phyloP scores from a whole-genome alignment of 148 eudicot species.

The Rhododendron henanense region DNA sequence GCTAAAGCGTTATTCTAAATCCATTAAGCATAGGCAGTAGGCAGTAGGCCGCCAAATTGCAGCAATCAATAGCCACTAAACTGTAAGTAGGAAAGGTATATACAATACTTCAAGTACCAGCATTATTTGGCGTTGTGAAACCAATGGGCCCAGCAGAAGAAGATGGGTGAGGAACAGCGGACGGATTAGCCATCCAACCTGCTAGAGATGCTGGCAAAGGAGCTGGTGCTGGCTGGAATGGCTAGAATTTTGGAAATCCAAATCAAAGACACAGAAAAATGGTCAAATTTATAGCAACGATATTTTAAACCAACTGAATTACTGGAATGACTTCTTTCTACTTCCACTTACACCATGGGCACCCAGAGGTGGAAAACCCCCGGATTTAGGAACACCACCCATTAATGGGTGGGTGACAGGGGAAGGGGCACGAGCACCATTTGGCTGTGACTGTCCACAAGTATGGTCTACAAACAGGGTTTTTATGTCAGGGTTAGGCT shows the following conservation, averaged over 20 bases:
- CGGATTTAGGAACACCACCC: constrained; percentile 66
- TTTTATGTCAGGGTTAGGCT: constrained; percentile 86
- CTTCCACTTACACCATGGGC: constrained; percentile 75
- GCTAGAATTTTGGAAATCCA: constrained; percentile 34
- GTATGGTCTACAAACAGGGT: constrained; percentile 90
- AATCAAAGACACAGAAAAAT: background rate
- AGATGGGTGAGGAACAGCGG: constrained; percentile 72
- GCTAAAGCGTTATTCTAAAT: background rate
- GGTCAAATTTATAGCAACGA: constrained; percentile 9
- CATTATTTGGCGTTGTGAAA: constrained; percentile 52
- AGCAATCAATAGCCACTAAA: background rate
- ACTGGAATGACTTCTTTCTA: background rate
- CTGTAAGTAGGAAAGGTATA: background rate
- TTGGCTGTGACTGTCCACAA: constrained; percentile 80
- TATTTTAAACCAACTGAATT: background rate
- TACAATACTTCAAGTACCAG: constrained; percentile 31
- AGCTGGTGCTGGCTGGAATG: constrained; percentile 65
- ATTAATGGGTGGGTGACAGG: constrained; percentile 77
- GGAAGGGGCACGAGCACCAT: constrained; percentile 83
- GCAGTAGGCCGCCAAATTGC: background rate
- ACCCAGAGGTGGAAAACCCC: constrained; percentile 77
- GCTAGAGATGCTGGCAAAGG: constrained; percentile 63
- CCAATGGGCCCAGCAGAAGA: constrained; percentile 78
- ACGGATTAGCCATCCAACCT: constrained; percentile 86
- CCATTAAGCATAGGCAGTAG: background rate